Evolutionary conservation across 306 rosid species (phyloP).

Genomic region (Alnus rubra): DNA sequence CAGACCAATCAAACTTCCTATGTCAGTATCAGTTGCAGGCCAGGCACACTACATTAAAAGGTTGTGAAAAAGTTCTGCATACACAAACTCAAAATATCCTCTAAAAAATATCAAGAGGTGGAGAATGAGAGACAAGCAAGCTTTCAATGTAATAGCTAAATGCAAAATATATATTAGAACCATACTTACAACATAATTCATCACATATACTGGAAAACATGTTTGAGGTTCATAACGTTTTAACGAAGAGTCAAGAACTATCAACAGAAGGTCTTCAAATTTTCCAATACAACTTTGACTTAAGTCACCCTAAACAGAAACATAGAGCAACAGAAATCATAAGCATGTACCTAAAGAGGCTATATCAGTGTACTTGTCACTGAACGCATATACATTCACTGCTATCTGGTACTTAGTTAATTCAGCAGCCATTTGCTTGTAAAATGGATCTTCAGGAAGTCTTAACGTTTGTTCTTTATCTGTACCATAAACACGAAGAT

Average conservation of each 20-base stretch:
- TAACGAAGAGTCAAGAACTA: conserved; percentile 27
- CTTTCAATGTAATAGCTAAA: neutral
- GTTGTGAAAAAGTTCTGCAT: neutral
- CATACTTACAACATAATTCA: conserved; percentile 1
- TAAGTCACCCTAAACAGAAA: conserved; percentile 17
- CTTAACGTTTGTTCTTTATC: conserved; percentile 87
- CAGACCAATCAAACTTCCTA: conserved; percentile 3
- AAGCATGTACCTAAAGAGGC: conserved; percentile 78
- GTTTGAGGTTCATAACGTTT: neutral
- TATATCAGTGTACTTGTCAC: conserved; percentile 98
- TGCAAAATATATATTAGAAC: conserved; percentile 17
- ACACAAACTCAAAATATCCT: conserved; percentile 7
- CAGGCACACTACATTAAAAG: neutral
- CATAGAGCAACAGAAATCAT: conserved; percentile 11
- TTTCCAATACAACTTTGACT: neutral
- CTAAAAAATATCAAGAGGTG: conserved; percentile 13
- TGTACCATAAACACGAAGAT: conserved; percentile 88
- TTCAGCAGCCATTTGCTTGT: conserved; percentile 99
- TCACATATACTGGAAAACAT: neutral
- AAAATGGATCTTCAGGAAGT: conserved; percentile 94
- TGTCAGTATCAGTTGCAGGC: conserved; percentile 19
- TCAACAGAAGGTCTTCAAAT: conserved; percentile 17
- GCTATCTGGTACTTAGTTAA: conserved; percentile 91
- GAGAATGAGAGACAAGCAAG: conserved; percentile 5
- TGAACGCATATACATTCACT: conserved; percentile 77